A percentile compares a stretch with the other conserved stretches of the same genome.
Conservation (phyloP, 2,329 filamentous ascomycete genomes). For the Chrysoporthe austroafricana region DNA sequence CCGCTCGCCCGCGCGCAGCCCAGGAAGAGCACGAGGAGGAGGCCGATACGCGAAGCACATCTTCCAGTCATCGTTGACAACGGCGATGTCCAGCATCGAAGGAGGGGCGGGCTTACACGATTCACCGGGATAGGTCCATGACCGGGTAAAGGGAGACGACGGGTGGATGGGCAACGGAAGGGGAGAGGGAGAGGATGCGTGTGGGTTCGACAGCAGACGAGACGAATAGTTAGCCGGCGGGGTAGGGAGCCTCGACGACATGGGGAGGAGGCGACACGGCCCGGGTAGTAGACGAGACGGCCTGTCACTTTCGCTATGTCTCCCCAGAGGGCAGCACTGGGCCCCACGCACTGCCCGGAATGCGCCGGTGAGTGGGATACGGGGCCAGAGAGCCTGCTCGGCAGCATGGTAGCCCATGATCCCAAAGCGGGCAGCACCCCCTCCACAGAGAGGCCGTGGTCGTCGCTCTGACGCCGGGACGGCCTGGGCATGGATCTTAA, state of each 20-base stretch:
- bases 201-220: neutral
- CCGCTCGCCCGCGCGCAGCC: constrained; percentile 33
- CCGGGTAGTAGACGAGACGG: neutral
- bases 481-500: constrained; percentile 10
- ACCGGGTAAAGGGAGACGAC: neutral
- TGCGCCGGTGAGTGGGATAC: too few species aligned
- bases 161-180: neutral
- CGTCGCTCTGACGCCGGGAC: constrained; percentile 1
- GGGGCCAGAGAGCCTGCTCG: neutral
- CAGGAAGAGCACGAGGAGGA: constrained; percentile 33
- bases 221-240: constrained; percentile 4
- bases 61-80: constrained; percentile 30
- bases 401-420: neutral
- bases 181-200: neutral
- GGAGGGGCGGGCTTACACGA: neutral
- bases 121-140: constrained; percentile 5
- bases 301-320: too few species aligned
- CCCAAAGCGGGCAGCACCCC: neutral
- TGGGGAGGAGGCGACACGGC: neutral
- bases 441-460: neutral
- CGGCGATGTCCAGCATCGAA: constrained; percentile 27
- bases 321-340: too few species aligned
- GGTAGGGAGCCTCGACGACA: neutral
- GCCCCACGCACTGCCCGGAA: too few species aligned
- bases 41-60: constrained; percentile 29